Conservation (phyloP, 2,329 filamentous ascomycete genomes). For the Cladophialophora chaetospira region DNA sequence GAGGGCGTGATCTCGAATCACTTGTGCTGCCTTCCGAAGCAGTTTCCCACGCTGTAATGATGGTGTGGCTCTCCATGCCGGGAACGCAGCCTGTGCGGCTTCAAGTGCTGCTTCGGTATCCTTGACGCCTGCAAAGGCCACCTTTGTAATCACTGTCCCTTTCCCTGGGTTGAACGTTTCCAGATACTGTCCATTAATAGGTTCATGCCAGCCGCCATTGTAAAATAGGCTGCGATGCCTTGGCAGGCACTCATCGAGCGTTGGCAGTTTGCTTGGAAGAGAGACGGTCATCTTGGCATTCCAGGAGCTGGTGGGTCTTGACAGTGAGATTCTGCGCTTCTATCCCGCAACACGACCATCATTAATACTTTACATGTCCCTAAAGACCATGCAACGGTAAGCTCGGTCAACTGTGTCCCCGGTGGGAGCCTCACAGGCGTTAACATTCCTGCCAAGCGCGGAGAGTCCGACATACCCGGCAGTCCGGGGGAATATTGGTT, state of each 20-base stretch:
- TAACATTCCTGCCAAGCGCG: too few species aligned
- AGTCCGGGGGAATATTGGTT: too few species aligned
- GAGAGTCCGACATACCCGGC: too few species aligned
- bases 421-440: too few species aligned
- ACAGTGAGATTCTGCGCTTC: too few species aligned
- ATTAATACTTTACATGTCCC: too few species aligned
- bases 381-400: too few species aligned
- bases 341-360: too few species aligned
- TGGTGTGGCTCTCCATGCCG: conserved; percentile 32
- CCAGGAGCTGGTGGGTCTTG: too few species aligned
- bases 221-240: background rate
- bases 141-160: conserved; percentile 29
- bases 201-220: background rate
- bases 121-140: conserved; percentile 28
- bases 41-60: conserved; percentile 31
- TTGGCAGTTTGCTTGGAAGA: background rate
- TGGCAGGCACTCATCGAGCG: background rate
- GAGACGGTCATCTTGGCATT: too few species aligned
- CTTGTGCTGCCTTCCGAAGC: conserved; percentile 34
- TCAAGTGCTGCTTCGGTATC: conserved; percentile 31
- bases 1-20: conserved; percentile 34
- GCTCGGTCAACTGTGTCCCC: too few species aligned
- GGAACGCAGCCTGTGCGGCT: conserved; percentile 32
- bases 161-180: conserved; percentile 34
- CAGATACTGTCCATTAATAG: conserved; percentile 14